Evolutionary conservation across 371 early-diverging fungal genomes (phyloP).

Genomic region (Mortierella polycephala): DNA sequence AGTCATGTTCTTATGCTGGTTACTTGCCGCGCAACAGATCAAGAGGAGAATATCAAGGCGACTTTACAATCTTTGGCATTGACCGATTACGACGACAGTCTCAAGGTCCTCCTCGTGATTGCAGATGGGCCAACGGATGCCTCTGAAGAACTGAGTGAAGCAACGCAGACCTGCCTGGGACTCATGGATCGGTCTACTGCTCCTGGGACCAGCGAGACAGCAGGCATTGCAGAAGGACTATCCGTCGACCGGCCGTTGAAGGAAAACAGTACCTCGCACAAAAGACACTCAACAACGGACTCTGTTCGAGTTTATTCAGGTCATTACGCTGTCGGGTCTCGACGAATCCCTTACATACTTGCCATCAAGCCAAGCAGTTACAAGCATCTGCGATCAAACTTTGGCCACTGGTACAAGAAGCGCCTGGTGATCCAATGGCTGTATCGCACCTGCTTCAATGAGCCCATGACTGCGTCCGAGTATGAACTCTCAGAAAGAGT

Average conservation of each 20-base stretch:
- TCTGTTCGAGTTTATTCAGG: conserved; percentile 79
- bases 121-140: conserved; percentile 14
- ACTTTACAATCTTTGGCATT: conserved; percentile 62
- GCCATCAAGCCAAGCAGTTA: conserved; percentile 87
- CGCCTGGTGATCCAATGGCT: conserved; percentile 96
- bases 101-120: conserved; percentile 62
- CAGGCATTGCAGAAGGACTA: no score
- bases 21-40: conserved; percentile 77
- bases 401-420: conserved; percentile 97
- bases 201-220: no score
- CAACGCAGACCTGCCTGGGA: conserved; percentile 17
- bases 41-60: conserved; percentile 50
- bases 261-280: not conserved
- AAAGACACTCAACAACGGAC: not conserved
- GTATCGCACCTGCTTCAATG: conserved; percentile 86
- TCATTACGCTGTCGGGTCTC: conserved; percentile 71
- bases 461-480: conserved; percentile 92
- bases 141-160: conserved; percentile 12
- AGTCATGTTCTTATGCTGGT: conserved; percentile 59
- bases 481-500: conserved; percentile 89
- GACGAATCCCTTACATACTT: conserved; percentile 85
- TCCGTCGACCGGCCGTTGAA: no score
- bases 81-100: conserved; percentile 58
- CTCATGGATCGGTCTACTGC: conserved; percentile 8
- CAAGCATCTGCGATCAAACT: conserved; percentile 62